A percentile compares a stretch with the other conserved stretches of the same genome.
Evolutionary conservation across 495 filamentous ascomycete genomes (phyloP).

Genomic region (Penicillium steckii): DNA sequence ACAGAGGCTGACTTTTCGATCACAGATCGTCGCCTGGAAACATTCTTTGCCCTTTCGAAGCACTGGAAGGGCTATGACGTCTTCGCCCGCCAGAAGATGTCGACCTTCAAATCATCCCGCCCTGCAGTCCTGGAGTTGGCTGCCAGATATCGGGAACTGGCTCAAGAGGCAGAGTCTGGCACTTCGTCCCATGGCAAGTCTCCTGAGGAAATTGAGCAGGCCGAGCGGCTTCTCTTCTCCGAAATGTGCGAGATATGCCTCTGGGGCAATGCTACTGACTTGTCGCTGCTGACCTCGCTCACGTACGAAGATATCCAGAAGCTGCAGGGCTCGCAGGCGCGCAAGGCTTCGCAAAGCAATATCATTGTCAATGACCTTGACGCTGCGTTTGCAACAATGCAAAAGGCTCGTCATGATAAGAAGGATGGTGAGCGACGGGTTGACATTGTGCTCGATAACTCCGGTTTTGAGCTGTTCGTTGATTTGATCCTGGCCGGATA

Average conservation of each 20-base stretch:
- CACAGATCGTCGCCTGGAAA: constrained; percentile 67
- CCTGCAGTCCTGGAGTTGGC: constrained; percentile 90
- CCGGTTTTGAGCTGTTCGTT: constrained; percentile 94
- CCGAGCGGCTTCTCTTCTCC: constrained; percentile 74
- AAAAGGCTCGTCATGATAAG: constrained; percentile 56
- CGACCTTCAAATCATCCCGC: constrained; percentile 89
- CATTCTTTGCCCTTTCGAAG: constrained; percentile 70
- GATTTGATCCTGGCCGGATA: constrained; percentile 91
- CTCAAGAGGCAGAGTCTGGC: constrained; percentile 51
- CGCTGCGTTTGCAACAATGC: constrained; percentile 67
- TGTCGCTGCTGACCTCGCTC: constrained; percentile 84
- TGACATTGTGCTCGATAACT: constrained; percentile 93
- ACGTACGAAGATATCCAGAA: constrained; percentile 97
- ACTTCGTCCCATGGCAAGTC: constrained; percentile 29
- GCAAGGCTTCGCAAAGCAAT: constrained; percentile 81
- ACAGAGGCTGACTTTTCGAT: constrained; percentile 14
- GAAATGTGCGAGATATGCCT: constrained; percentile 98
- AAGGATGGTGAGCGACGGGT: constrained; percentile 61
- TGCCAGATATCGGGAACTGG: constrained; percentile 65
- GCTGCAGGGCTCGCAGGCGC: constrained; percentile 82
- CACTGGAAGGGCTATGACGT: constrained; percentile 94
- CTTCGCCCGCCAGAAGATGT: constrained; percentile 87
- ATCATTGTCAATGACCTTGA: constrained; percentile 83
- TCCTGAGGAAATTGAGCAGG: constrained; percentile 58
- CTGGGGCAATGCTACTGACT: constrained; percentile 96